phyloP scores from a whole-genome alignment of 148 eudicot species.

The Spergularia marina region DNA sequence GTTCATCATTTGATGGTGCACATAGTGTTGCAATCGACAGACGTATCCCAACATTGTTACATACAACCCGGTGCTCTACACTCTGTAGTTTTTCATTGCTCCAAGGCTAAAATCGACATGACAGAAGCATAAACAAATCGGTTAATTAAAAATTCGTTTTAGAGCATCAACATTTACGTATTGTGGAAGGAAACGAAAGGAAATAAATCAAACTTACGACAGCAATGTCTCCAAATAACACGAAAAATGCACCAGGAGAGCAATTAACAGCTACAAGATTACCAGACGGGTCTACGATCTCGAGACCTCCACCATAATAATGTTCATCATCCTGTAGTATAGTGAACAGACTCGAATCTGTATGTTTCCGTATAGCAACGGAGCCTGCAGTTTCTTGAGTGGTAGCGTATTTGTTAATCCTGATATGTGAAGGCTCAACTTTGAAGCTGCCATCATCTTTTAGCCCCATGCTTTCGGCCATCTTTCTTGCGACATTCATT shows the following conservation, averaged over 20 bases:
- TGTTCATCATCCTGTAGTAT: conserved; percentile 68
- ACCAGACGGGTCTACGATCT: conserved; percentile 54
- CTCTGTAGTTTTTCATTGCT: conserved; percentile 60
- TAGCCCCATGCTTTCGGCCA: conserved; percentile 45
- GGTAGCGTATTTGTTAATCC: conserved; percentile 66
- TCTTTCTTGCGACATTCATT: conserved; percentile 37
- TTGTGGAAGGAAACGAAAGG: not conserved
- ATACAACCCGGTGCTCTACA: conserved; percentile 51
- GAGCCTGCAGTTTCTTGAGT: conserved; percentile 46
- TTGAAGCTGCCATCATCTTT: conserved; percentile 26
- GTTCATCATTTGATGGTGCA: conserved; percentile 43
- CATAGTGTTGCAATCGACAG: conserved; percentile 55
- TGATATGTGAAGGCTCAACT: conserved; percentile 55
- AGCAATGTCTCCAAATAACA: conserved; percentile 65
- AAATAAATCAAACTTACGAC: conserved; percentile 36
- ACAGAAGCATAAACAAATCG: no score
- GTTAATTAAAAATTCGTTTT: no score
- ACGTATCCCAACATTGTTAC: conserved; percentile 51
- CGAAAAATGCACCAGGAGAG: conserved; percentile 50
- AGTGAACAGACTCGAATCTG: conserved; percentile 66
- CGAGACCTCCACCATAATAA: conserved; percentile 55
- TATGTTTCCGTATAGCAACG: conserved; percentile 58
- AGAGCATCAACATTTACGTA: not conserved
- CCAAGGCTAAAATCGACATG: conserved; percentile 35
- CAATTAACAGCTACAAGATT: conserved; percentile 49